Evolutionary conservation across 331 rosid genomes (phyloP).

Genomic region (Telfairia occidentalis): DNA sequence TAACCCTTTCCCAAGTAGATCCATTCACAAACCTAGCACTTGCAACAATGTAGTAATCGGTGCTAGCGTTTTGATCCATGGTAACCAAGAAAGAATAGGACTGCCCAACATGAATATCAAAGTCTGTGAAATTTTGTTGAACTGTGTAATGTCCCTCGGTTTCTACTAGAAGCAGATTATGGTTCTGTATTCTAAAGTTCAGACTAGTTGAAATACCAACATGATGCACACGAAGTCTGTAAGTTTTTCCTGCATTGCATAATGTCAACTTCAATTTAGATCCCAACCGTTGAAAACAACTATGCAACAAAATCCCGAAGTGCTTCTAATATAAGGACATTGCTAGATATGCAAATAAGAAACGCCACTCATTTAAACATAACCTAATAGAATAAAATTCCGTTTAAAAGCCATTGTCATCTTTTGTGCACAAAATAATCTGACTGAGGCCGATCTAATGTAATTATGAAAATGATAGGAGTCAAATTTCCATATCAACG

Average conservation of each 20-base stretch:
- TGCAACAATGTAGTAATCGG: slow-evolving; percentile 86
- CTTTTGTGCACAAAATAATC: not conserved
- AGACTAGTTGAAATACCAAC: slow-evolving; percentile 76
- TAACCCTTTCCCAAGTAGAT: slow-evolving; percentile 73
- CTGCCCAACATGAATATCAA: slow-evolving; percentile 91
- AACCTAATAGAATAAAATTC: not conserved
- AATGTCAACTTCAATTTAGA: not conserved
- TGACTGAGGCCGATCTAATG: not conserved
- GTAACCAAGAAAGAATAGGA: slow-evolving; percentile 76
- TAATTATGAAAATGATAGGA: not conserved
- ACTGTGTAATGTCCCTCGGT: slow-evolving; percentile 68
- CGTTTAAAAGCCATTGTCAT: not conserved
- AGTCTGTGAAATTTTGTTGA: slow-evolving; percentile 49
- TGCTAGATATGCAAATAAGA: not conserved
- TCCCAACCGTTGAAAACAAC: not conserved
- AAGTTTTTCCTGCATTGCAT: slow-evolving; percentile 66
- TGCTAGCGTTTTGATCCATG: slow-evolving; percentile 80
- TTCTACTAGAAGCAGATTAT: slow-evolving; percentile 59
- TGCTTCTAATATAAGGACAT: not conserved
- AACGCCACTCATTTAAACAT: not conserved
- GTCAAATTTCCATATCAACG: not conserved
- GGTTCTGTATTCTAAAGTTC: slow-evolving; percentile 87
- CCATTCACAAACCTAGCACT: slow-evolving; percentile 87
- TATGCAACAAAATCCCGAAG: not conserved
- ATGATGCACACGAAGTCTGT: slow-evolving; percentile 68